These are phyloP conservation scores for Selaginella tamariscina DNA, from an alignment of 75 land plant genomes.

Conservation along the genomic window DNA sequence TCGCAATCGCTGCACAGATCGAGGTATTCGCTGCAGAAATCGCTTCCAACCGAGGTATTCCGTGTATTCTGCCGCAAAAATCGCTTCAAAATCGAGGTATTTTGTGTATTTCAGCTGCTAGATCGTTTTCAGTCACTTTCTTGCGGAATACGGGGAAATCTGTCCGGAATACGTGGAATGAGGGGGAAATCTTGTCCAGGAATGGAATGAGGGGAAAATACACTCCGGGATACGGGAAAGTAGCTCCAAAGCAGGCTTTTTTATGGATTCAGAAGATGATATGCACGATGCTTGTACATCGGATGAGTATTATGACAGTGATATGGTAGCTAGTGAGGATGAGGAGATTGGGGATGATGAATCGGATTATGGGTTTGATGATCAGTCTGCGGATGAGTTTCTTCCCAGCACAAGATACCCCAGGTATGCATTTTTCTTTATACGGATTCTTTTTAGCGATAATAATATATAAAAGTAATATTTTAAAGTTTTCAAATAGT, in stretches of 20 bases:
- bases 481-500: no score
- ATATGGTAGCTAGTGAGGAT: slow-evolving; percentile 12
- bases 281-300: slow-evolving; percentile 32
- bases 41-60: neutral
- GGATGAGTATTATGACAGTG: slow-evolving; percentile 20
- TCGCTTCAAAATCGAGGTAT: no score
- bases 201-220: neutral
- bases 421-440: slow-evolving; percentile 24
- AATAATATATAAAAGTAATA: no score
- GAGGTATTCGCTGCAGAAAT: neutral
- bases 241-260: no score
- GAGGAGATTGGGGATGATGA: slow-evolving; percentile 20
- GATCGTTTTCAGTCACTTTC: no score
- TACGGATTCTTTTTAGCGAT: no score
- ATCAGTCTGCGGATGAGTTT: slow-evolving; percentile 16
- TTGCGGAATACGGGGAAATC: no score
- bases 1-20: neutral
- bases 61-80: no score
- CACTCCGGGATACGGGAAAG: no score
- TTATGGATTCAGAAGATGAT: slow-evolving; percentile 35
- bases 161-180: neutral
- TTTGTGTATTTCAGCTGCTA: no score
- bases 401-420: slow-evolving; percentile 16
- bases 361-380: slow-evolving; percentile 26
- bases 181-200: neutral